phyloP scores from a whole-genome alignment of 768 basidiomycete genomes.

The Jaapia argillacea region DNA sequence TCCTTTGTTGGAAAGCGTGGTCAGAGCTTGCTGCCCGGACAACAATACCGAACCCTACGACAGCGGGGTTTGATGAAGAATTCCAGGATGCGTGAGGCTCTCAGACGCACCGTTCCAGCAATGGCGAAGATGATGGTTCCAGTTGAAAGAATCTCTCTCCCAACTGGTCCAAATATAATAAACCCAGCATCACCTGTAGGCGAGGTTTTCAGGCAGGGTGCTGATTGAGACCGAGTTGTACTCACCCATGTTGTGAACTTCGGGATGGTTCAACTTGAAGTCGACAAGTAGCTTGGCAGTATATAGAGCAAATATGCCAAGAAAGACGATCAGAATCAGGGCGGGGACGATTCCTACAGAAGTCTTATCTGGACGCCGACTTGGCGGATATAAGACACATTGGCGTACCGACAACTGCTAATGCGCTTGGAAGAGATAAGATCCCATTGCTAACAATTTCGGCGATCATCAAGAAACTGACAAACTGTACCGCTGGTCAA shows the following conservation, averaged over 20 bases:
- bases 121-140: constrained; percentile 46
- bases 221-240: too few relatives aligned
- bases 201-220: too few relatives aligned
- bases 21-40: constrained; percentile 43
- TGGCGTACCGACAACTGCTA: constrained; percentile 37
- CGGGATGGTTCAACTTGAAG: constrained; percentile 46
- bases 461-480: constrained; percentile 42
- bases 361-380: too few relatives aligned
- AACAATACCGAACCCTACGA: constrained; percentile 35
- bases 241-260: constrained; percentile 43
- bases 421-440: constrained; percentile 39
- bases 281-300: constrained; percentile 44
- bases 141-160: constrained; percentile 31
- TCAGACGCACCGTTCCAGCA: constrained; percentile 16
- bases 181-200: constrained; percentile 39
- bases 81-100: neutral
- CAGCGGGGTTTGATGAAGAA: neutral
- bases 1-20: constrained; percentile 35
- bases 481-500: constrained; percentile 24
- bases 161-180: constrained; percentile 36
- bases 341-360: constrained; percentile 38
- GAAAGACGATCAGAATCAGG: constrained; percentile 41
- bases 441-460: constrained; percentile 50
- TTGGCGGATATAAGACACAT: too few relatives aligned
- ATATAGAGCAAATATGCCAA: constrained; percentile 39